Evolutionary conservation across 2,329 filamentous ascomycete species (phyloP), one percentile per base, ranked within the genome.

Genomic region (Thelonectria discophora): DNA sequence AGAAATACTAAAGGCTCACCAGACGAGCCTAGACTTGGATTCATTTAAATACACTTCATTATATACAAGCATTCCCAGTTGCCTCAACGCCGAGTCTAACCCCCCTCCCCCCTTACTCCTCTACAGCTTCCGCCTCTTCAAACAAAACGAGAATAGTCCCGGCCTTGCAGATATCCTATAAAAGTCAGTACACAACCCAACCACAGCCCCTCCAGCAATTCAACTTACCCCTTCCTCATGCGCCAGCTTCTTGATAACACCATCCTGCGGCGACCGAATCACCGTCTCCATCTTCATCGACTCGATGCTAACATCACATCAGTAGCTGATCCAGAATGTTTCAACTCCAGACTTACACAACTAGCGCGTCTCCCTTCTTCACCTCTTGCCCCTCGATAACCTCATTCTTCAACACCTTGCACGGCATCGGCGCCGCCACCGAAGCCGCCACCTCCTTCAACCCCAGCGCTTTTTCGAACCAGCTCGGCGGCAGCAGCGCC

Each of bases 401-500:
- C 76, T 97, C 92, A 49, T 97, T 95, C 67, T 92, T 88, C 64
- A 99, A 80, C 24, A 99, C 90, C 80, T 98, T 98, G 79, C 95
- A 98, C 2, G 95, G 95, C 95, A 99, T 99, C 0, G 95, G 95
- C 20, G 95, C 93, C 21, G 92, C 84, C 1, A 98, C 93, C 55
- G 90, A 95, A 62, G 94, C 94, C 7, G 88, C 84, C 0, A 86
- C 85, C 72, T 97, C 92, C 75, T 92, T 94, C 64, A 91, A 80
- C 0, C 94, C 94, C 8, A 97, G 82, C 0, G 93, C 93, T 78
- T 96, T 94, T 70, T 93, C 91, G 60, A 91, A 90, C 93, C 94
- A 99, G 46, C 82, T 82, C 0, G 94, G 93, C 17, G 80, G 78
- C 42, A 84, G 74, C n/a, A 89, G 77, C 10, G 77, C 76, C 24